A percentile compares a stretch with the other conserved stretches of the same genome.
These are phyloP conservation scores for Ampelomyces quisqualis DNA, from an alignment of 2,329 filamentous ascomycete species.

Conservation along the genomic window DNA sequence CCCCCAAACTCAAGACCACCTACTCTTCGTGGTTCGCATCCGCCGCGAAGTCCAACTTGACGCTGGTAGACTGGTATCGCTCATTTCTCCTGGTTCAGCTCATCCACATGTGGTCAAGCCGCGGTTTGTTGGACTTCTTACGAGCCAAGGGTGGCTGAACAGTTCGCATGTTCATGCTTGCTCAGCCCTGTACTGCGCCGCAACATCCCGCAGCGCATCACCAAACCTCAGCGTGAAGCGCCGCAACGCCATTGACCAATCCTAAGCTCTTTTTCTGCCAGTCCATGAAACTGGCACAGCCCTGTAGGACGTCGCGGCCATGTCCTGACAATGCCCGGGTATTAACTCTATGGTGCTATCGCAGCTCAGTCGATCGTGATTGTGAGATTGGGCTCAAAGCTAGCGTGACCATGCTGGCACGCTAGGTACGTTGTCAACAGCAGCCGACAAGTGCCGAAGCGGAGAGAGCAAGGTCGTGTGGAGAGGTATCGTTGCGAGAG, in stretches of 20 bases:
- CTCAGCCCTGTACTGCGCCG: conserved; percentile 16
- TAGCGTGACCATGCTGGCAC: conserved; percentile 3
- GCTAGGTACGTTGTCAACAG: conserved; percentile 3
- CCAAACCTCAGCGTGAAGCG: conserved; percentile 9
- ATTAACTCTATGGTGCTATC: background rate
- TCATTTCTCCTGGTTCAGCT: conserved; percentile 11
- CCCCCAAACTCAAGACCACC: conserved; percentile 7
- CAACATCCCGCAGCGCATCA: conserved; percentile 10
- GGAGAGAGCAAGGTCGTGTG: background rate
- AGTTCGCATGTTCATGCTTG: conserved; percentile 13
- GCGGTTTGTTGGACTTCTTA: conserved; percentile 1
- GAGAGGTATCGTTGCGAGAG: conserved; percentile 1
- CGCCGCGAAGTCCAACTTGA: background rate
- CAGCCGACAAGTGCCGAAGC: conserved; percentile 2
- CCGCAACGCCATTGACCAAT: conserved; percentile 20
- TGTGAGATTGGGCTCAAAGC: background rate
- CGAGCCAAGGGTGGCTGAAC: conserved; percentile 15
- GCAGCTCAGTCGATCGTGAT: background rate
- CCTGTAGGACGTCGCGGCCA: conserved; percentile 15
- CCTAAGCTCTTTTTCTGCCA: conserved; percentile 28
- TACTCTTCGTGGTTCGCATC: conserved; percentile 4
- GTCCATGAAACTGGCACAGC: conserved; percentile 24
- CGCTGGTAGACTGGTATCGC: conserved; percentile 4
- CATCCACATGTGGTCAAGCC: background rate
- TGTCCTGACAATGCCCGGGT: conserved; percentile 2